Conservation (phyloP, 1,139 yeast genomes). For the Hansenula sp. region DNA sequence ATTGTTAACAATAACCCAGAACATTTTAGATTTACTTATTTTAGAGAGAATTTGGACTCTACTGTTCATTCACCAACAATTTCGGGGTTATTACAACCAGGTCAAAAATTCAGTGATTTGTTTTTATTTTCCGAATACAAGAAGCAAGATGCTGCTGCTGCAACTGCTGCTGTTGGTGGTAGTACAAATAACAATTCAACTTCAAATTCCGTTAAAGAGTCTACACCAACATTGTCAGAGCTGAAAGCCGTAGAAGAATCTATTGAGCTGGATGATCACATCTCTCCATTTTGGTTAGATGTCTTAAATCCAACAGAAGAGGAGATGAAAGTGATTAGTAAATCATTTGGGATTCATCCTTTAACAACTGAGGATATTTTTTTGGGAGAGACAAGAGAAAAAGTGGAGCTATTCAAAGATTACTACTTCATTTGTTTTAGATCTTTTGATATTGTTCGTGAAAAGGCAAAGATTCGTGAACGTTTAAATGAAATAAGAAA, state of each 20-base stretch:
- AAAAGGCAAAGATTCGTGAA: conserved; percentile 39
- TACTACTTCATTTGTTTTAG: conserved; percentile 93
- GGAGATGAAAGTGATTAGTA: conserved; percentile 89
- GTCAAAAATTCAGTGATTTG: conserved; percentile 45
- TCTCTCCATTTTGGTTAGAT: conserved; percentile 84
- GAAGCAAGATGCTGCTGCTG: conserved; percentile 1
- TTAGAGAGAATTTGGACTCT: conserved; percentile 82
- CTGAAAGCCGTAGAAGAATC: conserved; percentile 20
- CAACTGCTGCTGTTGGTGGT: neutral
- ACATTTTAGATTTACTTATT: conserved; percentile 78
- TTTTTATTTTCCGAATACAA: conserved; percentile 38
- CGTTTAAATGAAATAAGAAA: conserved; percentile 9
- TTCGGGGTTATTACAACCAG: conserved; percentile 70
- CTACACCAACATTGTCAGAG: conserved; percentile 9
- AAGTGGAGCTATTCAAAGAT: conserved; percentile 85
- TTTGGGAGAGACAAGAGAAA: conserved; percentile 91
- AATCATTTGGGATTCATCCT: conserved; percentile 93
- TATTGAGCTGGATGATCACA: conserved; percentile 21
- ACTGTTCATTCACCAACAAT: conserved; percentile 90
- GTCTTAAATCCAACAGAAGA: conserved; percentile 91
- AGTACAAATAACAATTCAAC: conserved; percentile 1
- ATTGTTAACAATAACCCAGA: conserved; percentile 38
- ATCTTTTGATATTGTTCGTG: conserved; percentile 83
- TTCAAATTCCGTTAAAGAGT: conserved; percentile 7
- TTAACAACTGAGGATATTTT: conserved; percentile 94